Evolutionary conservation across 352 stramenopile species (phyloP).

Genomic region (Globisporangium mamillatum): DNA sequence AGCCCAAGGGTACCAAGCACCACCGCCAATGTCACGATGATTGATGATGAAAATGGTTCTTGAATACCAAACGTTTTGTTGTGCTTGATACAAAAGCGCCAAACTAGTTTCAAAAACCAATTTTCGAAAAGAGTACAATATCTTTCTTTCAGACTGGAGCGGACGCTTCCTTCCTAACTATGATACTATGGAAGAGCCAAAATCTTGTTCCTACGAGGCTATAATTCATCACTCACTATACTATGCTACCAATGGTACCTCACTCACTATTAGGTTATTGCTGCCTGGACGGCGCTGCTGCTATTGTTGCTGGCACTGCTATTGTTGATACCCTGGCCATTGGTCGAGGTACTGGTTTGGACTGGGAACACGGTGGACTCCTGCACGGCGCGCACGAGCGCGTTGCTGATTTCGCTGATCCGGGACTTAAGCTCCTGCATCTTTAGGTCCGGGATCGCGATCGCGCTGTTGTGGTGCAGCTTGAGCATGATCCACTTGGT

Average conservation of each 20-base stretch:
- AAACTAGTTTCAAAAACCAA: not conserved
- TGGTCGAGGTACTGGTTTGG: not conserved
- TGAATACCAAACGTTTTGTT: conserved; percentile 2
- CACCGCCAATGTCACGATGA: not conserved
- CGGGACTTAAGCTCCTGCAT: conserved; percentile 18
- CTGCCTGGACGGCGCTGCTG: not conserved
- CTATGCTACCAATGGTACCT: not conserved
- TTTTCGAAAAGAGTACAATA: not conserved
- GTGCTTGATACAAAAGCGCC: not conserved
- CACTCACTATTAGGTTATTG: conserved; percentile 4
- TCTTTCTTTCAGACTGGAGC: too few relatives aligned
- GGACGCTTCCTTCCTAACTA: not conserved
- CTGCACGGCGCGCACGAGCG: conserved; percentile 13
- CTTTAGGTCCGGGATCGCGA: conserved; percentile 8
- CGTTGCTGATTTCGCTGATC: conserved; percentile 9
- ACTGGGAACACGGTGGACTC: not conserved
- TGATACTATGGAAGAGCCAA: not conserved
- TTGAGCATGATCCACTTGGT: conserved; percentile 21
- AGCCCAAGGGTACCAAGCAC: not conserved
- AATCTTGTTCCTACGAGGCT: not conserved
- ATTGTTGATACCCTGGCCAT: not conserved
- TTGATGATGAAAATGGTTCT: not conserved
- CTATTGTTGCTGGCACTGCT: not conserved
- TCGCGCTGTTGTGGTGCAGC: conserved; percentile 16
- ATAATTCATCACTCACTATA: not conserved